Base-by-base conservation (phyloP, 108 stramenopile genomes). In the Nannochloropsis gaditana region DNA sequence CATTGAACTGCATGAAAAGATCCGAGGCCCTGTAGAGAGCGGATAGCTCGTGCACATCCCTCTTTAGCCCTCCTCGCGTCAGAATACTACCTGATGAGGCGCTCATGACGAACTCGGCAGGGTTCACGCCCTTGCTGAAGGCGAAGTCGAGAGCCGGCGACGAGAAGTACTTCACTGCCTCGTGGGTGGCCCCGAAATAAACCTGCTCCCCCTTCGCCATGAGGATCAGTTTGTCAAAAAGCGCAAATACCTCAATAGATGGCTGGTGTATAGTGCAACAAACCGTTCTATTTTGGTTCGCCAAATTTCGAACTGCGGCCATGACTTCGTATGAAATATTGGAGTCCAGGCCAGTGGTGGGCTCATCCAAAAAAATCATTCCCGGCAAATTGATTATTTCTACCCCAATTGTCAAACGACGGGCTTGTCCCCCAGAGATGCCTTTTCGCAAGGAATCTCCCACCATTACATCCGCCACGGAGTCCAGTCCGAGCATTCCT, bases 211-310 rank as follows among this genome's bases (percentile, higher is more conserved):
- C 88, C 45, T 42, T 21, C 5, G 43, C 42, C 10, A 88, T 82
- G 41, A 94, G 86, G 82, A 95, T 92, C 80, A 93, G 82, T 42
- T 86, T 87, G 80, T 94, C 93, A 87, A 94, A 93, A 5, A 91
- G 73, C 42, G 50, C 81, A 81, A 94, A 94, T 9, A 95, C 91
- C 45, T 92, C 91, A 8, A 93, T 92, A 9, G 91, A 88, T 11
- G 95, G 95, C 87, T 95, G 95, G 85, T 95, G 95, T 45, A 95
- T 94, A 21, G 94, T 94, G 45, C 93, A 93, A 19, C 94, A 44
- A 17, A 94, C 92, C 41, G 91, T 91, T 21, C 82, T 15, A 21
- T 43, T 82, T 82, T 45, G 82, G n/a, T 73, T 73, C 19, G 59
- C 82, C 19, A 82, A 21, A 21, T 82, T 82, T 15, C 82, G 43